Percentiles rank a stretch among this genome's conserved stretches.
Conservation (phyloP, 345 rosid species). For the Aquilaria malaccensis region DNA sequence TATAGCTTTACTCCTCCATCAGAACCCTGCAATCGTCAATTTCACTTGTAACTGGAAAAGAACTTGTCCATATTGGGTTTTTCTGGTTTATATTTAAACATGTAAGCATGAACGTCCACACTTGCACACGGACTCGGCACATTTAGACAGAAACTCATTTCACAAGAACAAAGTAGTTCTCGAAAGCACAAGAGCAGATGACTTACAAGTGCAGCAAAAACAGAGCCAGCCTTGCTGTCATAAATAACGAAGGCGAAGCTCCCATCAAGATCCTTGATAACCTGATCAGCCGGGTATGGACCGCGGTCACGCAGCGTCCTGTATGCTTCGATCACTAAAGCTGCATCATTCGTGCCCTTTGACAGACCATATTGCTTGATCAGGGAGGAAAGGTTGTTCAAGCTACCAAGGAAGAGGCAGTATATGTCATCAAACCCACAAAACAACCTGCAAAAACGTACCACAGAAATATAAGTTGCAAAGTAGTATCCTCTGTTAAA, state of each 20-base stretch:
- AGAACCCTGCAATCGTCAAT: constrained; percentile 44
- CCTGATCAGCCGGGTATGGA: constrained; percentile 93
- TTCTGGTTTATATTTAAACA: no score
- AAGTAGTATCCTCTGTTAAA: no score
- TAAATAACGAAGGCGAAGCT: constrained; percentile 81
- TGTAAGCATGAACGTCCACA: no score
- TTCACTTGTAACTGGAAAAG: neutral
- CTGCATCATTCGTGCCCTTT: constrained; percentile 67
- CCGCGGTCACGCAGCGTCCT: constrained; percentile 87
- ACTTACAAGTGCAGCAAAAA: constrained; percentile 73
- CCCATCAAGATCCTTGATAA: constrained; percentile 82
- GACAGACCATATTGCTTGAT: constrained; percentile 72
- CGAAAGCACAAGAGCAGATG: no score
- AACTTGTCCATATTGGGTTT: no score
- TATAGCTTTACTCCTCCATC: constrained; percentile 67
- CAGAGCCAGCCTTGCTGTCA: constrained; percentile 60
- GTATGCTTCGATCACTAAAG: constrained; percentile 81
- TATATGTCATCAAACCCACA: constrained; percentile 77
- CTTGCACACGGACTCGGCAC: no score
- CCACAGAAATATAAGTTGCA: neutral
- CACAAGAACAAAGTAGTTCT: no score
- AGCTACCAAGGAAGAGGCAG: constrained; percentile 67
- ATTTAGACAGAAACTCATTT: no score
- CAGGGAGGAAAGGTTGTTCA: constrained; percentile 58
- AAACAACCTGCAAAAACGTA: constrained; percentile 45